A percentile compares a stretch with the other conserved stretches of the same genome.
These are phyloP conservation scores for Naganishia vaughanmartiniae DNA, from an alignment of 768 basidiomycete species.

Conservation along the genomic window DNA sequence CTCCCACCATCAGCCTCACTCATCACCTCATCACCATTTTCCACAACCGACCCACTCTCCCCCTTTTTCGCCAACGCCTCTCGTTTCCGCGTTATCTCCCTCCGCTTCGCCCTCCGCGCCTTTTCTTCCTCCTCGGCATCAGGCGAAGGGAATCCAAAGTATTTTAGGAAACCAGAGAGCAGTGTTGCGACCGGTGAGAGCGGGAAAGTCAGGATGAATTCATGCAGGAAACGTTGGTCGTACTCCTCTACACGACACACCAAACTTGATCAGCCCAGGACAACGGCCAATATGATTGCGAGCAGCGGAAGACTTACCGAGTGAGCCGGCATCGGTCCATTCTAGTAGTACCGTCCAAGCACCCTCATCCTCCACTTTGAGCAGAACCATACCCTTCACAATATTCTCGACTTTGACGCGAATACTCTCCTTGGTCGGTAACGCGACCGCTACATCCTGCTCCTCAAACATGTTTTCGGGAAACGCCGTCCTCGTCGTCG, in stretches of 20 bases:
- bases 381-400: slow-evolving; percentile 69
- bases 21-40: neutral
- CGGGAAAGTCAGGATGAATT: slow-evolving; percentile 69
- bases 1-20: slow-evolving; percentile 55
- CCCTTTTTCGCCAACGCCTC: slow-evolving; percentile 40
- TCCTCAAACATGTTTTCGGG: slow-evolving; percentile 23
- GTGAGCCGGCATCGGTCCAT: slow-evolving; percentile 63
- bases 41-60: slow-evolving; percentile 49
- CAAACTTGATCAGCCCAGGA: slow-evolving; percentile 3
- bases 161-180: slow-evolving; percentile 67
- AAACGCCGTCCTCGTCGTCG: neutral
- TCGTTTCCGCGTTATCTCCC: slow-evolving; percentile 5
- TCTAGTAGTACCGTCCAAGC: slow-evolving; percentile 82
- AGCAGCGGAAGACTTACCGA: slow-evolving; percentile 58
- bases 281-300: neutral
- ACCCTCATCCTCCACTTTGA: slow-evolving; percentile 71
- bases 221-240: slow-evolving; percentile 59
- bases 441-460: neutral
- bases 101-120: slow-evolving; percentile 26
- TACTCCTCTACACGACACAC: slow-evolving; percentile 59
- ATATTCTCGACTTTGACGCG: slow-evolving; percentile 69
- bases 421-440: slow-evolving; percentile 51
- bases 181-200: slow-evolving; percentile 59
- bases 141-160: slow-evolving; percentile 57
- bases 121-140: slow-evolving; percentile 56